Base-by-base conservation (phyloP, 805 yeast genomes). In the Metschnikowia lachancei region DNA sequence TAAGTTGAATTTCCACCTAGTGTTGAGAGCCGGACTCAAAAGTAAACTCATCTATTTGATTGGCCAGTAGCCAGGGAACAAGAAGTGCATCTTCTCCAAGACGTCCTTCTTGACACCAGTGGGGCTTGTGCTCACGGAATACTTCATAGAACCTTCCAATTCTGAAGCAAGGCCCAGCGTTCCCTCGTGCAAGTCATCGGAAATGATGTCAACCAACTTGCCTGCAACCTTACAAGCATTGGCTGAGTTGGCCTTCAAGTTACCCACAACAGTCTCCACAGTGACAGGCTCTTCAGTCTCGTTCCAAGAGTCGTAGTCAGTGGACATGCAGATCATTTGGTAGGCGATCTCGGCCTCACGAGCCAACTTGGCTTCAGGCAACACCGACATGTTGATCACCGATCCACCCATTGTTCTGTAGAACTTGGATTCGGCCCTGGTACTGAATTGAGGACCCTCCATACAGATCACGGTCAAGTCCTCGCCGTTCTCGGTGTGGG, bases 221-320 rank as follows among this genome's bases (percentile, higher is more conserved):
- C 80, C 82, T 29, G 95, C 90, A 42, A 94, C 71, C 47, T 70
- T 72, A 64, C 86, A 85, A 9, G 99, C 98, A 61, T 92, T 92
- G 31, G 80, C 84, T 42, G 87, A 76, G 70, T 94, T 94, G 50
- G 96, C 94, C 61, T 80, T 80, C 63, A 92, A 77, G 65, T 94
- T 87, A 45, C 95, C 89, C 41, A 94, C 90, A 35, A 94, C 97
- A 4, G 95, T 86, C 70, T 91, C 97, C n/a, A 94, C 98, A 8
- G 98, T 91, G 39, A 94, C 99, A 2, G 98, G 92, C 61, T 92
- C 97, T 63, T 84, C 98, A 44, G 80, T 81, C 59, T 85, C 95
- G 63, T 90, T 87, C 99, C 99, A 94, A 19, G 99, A 95, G 64
- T 94, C 99, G 69, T 94, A 94, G 67, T 94, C 99, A 3, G 99